Conservation (phyloP, 2,329 filamentous ascomycete species). For the Claviceps fusiformis region DNA sequence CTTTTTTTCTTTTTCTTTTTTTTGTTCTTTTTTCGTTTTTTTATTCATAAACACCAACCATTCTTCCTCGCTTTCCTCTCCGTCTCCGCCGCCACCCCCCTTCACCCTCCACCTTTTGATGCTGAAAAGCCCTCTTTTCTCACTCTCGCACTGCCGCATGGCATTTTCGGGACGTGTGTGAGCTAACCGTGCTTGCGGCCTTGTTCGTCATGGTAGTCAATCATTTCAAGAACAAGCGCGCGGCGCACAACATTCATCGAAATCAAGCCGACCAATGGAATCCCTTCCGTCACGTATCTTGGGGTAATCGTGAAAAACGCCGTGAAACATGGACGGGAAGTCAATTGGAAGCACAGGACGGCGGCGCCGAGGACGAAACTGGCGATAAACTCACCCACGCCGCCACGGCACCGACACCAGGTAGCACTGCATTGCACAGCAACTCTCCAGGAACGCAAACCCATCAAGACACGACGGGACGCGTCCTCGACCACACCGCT, state of each 20-base stretch:
- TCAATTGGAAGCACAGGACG: slow-evolving; percentile 19
- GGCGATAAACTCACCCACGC: slow-evolving; percentile 22
- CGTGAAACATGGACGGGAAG: slow-evolving; percentile 22
- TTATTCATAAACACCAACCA: background rate
- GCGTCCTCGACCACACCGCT: slow-evolving; percentile 6
- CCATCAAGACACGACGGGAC: slow-evolving; percentile 11
- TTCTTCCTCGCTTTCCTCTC: too few species aligned
- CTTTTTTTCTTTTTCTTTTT: too few species aligned
- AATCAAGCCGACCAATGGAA: slow-evolving; percentile 27
- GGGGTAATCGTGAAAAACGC: slow-evolving; percentile 17
- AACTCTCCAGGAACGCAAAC: slow-evolving; percentile 10
- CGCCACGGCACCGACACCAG: slow-evolving; percentile 19
- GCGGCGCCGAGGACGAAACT: slow-evolving; percentile 5
- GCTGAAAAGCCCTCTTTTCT: background rate
- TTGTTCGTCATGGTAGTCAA: slow-evolving; percentile 27
- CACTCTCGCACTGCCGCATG: background rate
- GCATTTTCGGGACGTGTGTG: background rate
- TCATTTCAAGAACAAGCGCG: slow-evolving; percentile 28
- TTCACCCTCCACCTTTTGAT: background rate
- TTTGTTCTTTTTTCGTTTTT: background rate
- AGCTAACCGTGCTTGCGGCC: slow-evolving; percentile 6
- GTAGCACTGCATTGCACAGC: slow-evolving; percentile 6
- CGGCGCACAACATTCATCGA: slow-evolving; percentile 29
- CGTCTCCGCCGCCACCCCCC: too few species aligned
- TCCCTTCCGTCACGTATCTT: slow-evolving; percentile 29